These are phyloP conservation scores for Leonotis leonurus DNA, from an alignment of 257 asterid species.

Conservation along the genomic window DNA sequence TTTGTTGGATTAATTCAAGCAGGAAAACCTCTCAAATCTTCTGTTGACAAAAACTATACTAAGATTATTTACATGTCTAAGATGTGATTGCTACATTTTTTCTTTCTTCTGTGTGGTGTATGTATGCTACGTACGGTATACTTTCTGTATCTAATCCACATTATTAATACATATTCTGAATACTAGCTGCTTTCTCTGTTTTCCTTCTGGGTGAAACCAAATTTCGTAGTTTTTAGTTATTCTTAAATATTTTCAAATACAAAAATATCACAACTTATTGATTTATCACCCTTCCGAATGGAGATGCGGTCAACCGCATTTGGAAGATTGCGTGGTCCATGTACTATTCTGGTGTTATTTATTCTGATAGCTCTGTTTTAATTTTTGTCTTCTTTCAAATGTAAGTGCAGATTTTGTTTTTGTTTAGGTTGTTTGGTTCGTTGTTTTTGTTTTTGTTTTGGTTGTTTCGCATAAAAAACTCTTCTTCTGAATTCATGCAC, in stretches of 20 bases:
- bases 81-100: neutral
- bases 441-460: too few species aligned
- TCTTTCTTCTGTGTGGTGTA: neutral
- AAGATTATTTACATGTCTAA: neutral
- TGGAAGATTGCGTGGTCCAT: neutral
- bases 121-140: neutral
- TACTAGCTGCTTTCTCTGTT: too few species aligned
- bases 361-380: neutral
- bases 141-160: neutral
- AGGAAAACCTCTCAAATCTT: neutral
- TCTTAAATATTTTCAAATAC: neutral
- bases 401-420: neutral
- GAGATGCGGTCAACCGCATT: neutral
- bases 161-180: too few species aligned
- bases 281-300: neutral
- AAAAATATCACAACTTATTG: too few species aligned
- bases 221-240: neutral
- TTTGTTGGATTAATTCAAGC: too few species aligned
- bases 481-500: too few species aligned
- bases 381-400: neutral
- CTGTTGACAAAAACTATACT: neutral
- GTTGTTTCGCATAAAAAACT: too few species aligned
- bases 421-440: neutral
- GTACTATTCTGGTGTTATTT: neutral
- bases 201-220: too few species aligned